Evolutionary conservation across 2,329 filamentous ascomycete species (phyloP), one percentile per base, ranked within the genome.

Genomic region (Xylariaceae sp.): DNA sequence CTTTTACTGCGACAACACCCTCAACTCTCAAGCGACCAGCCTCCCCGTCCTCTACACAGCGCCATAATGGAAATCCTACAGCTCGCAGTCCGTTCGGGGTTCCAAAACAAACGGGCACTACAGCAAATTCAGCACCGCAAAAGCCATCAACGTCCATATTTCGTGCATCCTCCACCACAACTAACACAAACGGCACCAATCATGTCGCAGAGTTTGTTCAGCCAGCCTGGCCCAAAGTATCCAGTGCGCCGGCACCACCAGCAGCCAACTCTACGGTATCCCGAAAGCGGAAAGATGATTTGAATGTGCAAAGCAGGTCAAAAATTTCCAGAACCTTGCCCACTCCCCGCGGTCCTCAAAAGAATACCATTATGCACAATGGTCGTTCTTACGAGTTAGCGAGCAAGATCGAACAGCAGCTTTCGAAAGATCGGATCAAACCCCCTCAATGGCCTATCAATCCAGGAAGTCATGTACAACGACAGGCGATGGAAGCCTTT

Each of bases 401-500:
- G 8, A 75, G 70, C 47, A 78, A 75, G 52, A 81, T 87, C 24
- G 73, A 77, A 53, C 71, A 74, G 7, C 79, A 80, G 53, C 71
- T 87, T 2, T 73, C 73, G n/a, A 79, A 77, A 58, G 81, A 85
- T 64, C 75, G 75, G 23, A 79, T 86, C 44, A 70, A 64, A 23
- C 77, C 81, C 10, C 82, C 83, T 3, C 64, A 68, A 64, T 85
- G 82, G 82, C 82, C 82, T 0, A 68, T 73, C 2, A 75, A 84
- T 26, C 79, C 81, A 1, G 81, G 82, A 21, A 77, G 82, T 46
- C 77, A 78, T 7, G 69, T 71, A 18, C 79, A 78, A 60, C 79
- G 80, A 57, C 71, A 69, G 8, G 75, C 74, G 10, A 78, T 86
- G 67, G 78, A 84, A 49, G 74, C 70, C 44, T 81, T 85, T 53